Conservation (phyloP, 2,329 filamentous ascomycete species). For the Hypoxylon rubiginosum region DNA sequence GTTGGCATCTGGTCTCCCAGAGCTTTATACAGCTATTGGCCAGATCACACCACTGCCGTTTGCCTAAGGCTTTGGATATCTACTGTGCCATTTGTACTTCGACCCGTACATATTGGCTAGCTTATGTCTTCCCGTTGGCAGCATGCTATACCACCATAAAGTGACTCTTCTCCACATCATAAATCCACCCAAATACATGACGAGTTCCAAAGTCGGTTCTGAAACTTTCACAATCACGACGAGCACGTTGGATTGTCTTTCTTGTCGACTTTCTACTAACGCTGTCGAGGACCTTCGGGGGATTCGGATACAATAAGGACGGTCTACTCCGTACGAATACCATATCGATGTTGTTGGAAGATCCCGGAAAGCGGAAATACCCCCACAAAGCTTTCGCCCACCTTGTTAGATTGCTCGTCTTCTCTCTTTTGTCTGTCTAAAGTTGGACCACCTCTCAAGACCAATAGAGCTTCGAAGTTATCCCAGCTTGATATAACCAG, state of each 20-base stretch:
- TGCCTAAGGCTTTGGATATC: constrained; percentile 35
- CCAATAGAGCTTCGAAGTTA: constrained; percentile 24
- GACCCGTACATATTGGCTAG: constrained; percentile 42
- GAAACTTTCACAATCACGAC: constrained; percentile 38
- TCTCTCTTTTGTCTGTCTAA: constrained; percentile 31
- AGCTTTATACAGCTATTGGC: constrained; percentile 43
- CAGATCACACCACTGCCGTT: constrained; percentile 44
- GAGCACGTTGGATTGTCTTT: constrained; percentile 36
- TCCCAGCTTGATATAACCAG: constrained; percentile 24
- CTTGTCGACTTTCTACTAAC: constrained; percentile 28
- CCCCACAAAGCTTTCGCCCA: constrained; percentile 42
- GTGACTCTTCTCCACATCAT: constrained; percentile 46
- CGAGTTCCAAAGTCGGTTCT: constrained; percentile 38
- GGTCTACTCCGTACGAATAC: constrained; percentile 27
- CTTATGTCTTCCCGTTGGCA: constrained; percentile 42
- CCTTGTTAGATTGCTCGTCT: constrained; percentile 29
- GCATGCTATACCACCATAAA: constrained; percentile 43
- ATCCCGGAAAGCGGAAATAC: constrained; percentile 34
- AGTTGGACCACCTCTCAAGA: constrained; percentile 19
- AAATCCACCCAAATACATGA: constrained; percentile 45
- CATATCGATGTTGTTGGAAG: constrained; percentile 37
- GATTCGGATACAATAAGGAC: constrained; percentile 31
- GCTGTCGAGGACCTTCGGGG: constrained; percentile 25
- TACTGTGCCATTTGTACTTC: constrained; percentile 44
- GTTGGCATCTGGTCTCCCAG: constrained; percentile 40